Base-by-base conservation (phyloP, 345 rosid genomes). In the Psidium guajava region DNA sequence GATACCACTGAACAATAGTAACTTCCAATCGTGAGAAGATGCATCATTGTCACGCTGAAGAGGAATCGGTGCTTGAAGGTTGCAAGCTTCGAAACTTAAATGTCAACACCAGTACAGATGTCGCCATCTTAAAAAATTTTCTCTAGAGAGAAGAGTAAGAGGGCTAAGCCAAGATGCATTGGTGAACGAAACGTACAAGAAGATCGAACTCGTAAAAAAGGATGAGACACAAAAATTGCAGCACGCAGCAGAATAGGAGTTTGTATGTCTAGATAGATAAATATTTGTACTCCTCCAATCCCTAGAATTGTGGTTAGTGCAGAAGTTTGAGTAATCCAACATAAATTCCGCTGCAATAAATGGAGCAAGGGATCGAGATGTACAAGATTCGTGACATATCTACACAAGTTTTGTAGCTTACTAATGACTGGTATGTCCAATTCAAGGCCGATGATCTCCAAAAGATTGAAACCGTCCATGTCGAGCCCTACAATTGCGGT, bases 1-100 rank as follows among this genome's bases (percentile, higher is more conserved):
- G 93, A 90, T 86, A 90, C 85, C 92, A 90, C 93, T 92, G 91
- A 54, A 28, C 55, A n/a, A 59, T 53, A 21, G 20, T 10, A 69
- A 69, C 24, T 36, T 36, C 42, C 77, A 69, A 69, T 20, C 25
- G 47, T 69, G 25, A 69, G 47, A 69, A 36, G 77, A 36, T 69
- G 47, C 77, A 69, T 69, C 77, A 32, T 69, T 69, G 77, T 24
- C 47, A 69, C 36, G 77, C 47, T 69, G 47, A 69, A 69, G 47
- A 69, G 77, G 77, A 69, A 69, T 32, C 77, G 1, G 3, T 21
- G 24, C 7, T 20, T 21, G 25, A 54, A 21, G 57, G 25, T 54
- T 54, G 57, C 25, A 21, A 54, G 57, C 25, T 54, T 54, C 3
- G 25, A 54, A 54, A 54, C 57, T 22, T 8, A 6, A 54, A 54